These are phyloP conservation scores for Nidularia sp. DNA, from an alignment of 768 basidiomycete genomes.

Conservation along the genomic window DNA sequence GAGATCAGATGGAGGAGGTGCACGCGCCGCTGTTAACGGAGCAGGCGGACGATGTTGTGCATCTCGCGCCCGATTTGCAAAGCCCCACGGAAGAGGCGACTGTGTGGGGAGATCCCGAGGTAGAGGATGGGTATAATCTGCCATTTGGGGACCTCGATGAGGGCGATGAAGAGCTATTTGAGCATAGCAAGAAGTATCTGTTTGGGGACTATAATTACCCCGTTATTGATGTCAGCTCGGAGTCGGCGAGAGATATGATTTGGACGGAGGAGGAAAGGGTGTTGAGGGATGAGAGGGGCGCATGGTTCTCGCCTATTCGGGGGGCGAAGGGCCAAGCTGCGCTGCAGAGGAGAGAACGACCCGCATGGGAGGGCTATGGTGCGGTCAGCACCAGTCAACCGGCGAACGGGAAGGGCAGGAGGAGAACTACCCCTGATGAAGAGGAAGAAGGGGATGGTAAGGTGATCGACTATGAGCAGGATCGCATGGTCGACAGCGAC, in stretches of 20 bases:
- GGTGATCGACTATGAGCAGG: slow-evolving; percentile 47
- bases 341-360: slow-evolving; percentile 29
- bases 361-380: slow-evolving; percentile 55
- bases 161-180: slow-evolving; percentile 73
- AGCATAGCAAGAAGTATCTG: slow-evolving; percentile 70
- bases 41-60: slow-evolving; percentile 63
- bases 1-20: slow-evolving; percentile 48
- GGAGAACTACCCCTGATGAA: slow-evolving; percentile 8
- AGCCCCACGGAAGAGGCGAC: slow-evolving; percentile 34
- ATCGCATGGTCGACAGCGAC: slow-evolving; percentile 24
- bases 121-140: slow-evolving; percentile 48
- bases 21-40: slow-evolving; percentile 70
- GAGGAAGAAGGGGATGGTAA: slow-evolving; percentile 12
- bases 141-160: slow-evolving; percentile 69
- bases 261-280: slow-evolving; percentile 89
- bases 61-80: slow-evolving; percentile 54
- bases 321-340: slow-evolving; percentile 39
- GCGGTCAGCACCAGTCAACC: slow-evolving; percentile 35
- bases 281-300: slow-evolving; percentile 67
- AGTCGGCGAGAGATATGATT: slow-evolving; percentile 57
- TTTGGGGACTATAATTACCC: slow-evolving; percentile 94
- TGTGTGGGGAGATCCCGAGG: slow-evolving; percentile 28
- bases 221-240: slow-evolving; percentile 81
- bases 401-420: slow-evolving; percentile 10
- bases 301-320: slow-evolving; percentile 63